Evolutionary conservation across 2,329 filamentous ascomycete genomes (phyloP), one percentile per base, ranked within the genome.

Genomic region (Xylariaceae sp.): DNA sequence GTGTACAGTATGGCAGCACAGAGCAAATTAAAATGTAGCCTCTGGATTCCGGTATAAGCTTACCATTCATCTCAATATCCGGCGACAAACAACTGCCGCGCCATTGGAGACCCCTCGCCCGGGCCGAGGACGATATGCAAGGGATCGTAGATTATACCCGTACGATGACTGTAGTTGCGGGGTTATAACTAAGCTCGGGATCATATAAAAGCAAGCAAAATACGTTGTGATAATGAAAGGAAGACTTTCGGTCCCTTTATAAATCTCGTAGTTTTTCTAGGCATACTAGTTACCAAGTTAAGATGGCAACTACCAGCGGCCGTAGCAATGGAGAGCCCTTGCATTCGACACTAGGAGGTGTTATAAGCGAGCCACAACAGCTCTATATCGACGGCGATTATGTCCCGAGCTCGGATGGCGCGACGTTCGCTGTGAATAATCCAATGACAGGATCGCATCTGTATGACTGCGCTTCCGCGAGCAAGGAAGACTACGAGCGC

Each of bases 381-480:
- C 52, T 58, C n/a, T 58, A 42, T 35, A 47, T 58, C 5, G 48
- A 50, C 8, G 52, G 53, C 16, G 21, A 3, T 5, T 56, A 58
- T n/a, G 6, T 7, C 4, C 33, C 56, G 10, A 58, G 56, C 36
- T 53, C 52, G 10, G 44, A 56, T 32, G 53, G 52, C 13, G 40
- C 18, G 13, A 50, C 49, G 9, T 58, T 58, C 11, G 44, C 52
- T 4, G 56, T 58, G 11, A 42, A 58, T 20, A 58, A 58, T 41
- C 56, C 56, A 4, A 56, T 58, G 56, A 58, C 56, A 21, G 56
- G 56, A 3, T 15, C 48, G 24, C 43, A 53, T 10, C 32, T 58
- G 7, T 58, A 56, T 32, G 56, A 58, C 36, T 58, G 56, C 15
- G 48, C 56, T 10, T 56, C 56, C 1, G 56, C 56, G 24, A 56